Evolutionary conservation across 2,329 filamentous ascomycete genomes (phyloP).

Genomic region (Grosmannia penicillata): DNA sequence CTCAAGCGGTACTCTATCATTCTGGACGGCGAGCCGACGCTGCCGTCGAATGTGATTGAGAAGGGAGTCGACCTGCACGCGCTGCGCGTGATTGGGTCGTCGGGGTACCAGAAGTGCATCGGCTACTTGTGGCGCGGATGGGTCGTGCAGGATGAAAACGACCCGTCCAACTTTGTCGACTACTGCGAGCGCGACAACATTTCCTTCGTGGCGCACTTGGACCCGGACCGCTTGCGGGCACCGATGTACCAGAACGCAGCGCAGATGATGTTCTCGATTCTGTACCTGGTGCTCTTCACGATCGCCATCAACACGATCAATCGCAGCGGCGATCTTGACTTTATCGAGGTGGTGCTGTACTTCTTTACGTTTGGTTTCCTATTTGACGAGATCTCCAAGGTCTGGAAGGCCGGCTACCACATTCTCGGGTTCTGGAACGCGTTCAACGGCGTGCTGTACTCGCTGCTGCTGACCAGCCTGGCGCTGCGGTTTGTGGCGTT

Average conservation of each 20-base stretch:
- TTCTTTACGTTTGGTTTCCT: constrained; percentile 84
- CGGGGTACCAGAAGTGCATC: constrained; percentile 93
- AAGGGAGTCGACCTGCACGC: constrained; percentile 89
- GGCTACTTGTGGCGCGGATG: constrained; percentile 87
- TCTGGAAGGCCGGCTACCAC: constrained; percentile 84
- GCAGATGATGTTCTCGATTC: constrained; percentile 69
- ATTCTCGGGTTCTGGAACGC: constrained; percentile 96
- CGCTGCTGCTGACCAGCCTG: constrained; percentile 64
- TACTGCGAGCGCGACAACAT: constrained; percentile 72
- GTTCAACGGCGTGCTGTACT: constrained; percentile 77
- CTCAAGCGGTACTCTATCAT: constrained; percentile 81
- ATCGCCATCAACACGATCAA: constrained; percentile 92
- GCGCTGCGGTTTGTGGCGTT: constrained; percentile 67
- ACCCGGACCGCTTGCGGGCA: constrained; percentile 87
- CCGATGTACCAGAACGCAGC: constrained; percentile 86
- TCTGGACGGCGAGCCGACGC: constrained; percentile 53
- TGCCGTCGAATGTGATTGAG: constrained; percentile 78
- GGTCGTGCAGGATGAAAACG: constrained; percentile 89
- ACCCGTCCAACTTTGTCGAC: constrained; percentile 77
- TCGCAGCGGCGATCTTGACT: constrained; percentile 64
- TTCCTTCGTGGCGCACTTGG: constrained; percentile 66
- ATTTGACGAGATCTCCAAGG: constrained; percentile 72
- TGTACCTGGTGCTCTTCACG: constrained; percentile 78
- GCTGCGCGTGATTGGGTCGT: constrained; percentile 73
- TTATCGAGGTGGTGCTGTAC: constrained; percentile 73